Conservation (phyloP, 345 rosid genomes). For the Salix koriyanagi region DNA sequence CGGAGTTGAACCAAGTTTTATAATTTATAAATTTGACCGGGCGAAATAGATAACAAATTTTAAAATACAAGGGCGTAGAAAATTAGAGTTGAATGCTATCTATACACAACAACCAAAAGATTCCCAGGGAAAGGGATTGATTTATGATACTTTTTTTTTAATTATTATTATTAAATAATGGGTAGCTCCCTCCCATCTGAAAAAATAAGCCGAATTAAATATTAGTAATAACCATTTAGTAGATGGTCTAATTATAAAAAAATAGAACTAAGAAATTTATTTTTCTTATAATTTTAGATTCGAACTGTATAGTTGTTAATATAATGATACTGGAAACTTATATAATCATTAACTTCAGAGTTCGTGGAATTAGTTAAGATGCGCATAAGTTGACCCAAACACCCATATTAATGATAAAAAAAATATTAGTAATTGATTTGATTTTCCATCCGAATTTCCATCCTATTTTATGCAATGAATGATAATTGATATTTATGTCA, state of each 20-base stretch:
- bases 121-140: neutral
- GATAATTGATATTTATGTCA: neutral
- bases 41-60: no score
- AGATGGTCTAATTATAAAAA: no score
- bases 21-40: no score
- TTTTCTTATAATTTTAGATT: no score
- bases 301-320: rapidly evolving
- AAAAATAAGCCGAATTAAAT: neutral
- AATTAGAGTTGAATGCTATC: neutral
- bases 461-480: neutral
- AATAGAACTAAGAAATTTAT: no score
- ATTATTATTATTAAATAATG: neutral
- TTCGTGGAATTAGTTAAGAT: rapidly evolving
- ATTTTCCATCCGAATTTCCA: neutral
- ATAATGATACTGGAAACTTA: no score
- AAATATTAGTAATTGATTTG: neutral
- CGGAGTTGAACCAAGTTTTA: no score
- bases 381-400: rapidly evolving
- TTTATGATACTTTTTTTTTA: neutral
- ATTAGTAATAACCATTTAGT: neutral
- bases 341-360: no score
- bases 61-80: no score
- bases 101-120: neutral
- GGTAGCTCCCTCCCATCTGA: neutral
- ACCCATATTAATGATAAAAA: no score